Percentiles rank a stretch among this genome's conserved stretches.
Evolutionary conservation across 73 alveolate species (phyloP).

Genomic region (Symbiodinium natans): DNA sequence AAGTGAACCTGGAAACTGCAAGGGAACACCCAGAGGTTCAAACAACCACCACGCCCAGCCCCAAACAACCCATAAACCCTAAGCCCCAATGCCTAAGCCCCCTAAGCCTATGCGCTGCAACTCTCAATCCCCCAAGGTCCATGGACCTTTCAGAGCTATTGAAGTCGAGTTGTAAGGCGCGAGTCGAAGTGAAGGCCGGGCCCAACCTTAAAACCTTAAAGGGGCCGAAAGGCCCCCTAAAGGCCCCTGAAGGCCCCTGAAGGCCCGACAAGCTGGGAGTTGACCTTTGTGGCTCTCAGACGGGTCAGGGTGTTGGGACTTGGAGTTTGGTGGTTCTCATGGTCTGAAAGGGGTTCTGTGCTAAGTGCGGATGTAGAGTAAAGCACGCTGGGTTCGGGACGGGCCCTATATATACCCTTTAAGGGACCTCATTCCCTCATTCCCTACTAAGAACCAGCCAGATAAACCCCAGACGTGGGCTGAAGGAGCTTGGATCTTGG

Average conservation of each 20-base stretch:
- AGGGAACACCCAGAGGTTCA: neutral
- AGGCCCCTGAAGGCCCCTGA: too few species aligned
- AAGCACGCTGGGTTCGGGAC: too few species aligned
- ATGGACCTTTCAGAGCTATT: conserved; percentile 6
- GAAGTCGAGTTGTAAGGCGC: conserved; percentile 46
- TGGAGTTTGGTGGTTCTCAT: neutral
- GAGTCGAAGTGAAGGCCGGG: conserved; percentile 42
- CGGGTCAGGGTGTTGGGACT: neutral
- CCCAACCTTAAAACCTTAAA: too few species aligned
- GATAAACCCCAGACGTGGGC: neutral
- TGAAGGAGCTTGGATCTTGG: neutral
- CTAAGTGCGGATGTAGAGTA: too few species aligned
- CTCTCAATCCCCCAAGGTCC: neutral
- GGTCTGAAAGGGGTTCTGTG: too few species aligned
- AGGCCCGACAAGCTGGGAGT: too few species aligned
- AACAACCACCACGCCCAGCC: too few species aligned
- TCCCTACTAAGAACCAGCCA: too few species aligned
- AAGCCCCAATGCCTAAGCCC: neutral
- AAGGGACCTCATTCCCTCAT: too few species aligned
- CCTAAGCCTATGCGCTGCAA: neutral
- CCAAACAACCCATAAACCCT: neutral
- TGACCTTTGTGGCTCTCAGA: neutral
- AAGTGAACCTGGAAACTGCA: neutral
- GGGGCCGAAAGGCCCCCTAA: too few species aligned
- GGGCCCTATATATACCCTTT: too few species aligned